Conservation (phyloP, 495 filamentous ascomycete genomes). For the Lasiosphaeria miniovina region DNA sequence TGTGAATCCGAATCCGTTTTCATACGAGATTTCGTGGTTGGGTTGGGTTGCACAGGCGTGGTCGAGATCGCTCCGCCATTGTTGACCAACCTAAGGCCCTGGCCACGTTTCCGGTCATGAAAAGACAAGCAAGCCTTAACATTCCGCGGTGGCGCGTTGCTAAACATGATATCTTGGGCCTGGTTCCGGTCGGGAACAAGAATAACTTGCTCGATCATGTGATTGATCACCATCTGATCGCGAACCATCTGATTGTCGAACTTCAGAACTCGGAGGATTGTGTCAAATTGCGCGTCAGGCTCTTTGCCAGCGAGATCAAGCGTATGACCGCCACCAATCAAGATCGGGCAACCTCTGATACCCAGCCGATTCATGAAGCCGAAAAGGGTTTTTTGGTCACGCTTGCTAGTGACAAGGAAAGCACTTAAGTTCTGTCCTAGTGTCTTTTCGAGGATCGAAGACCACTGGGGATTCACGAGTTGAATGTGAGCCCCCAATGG, state of each 20-base stretch:
- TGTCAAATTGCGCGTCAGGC: constrained; percentile 68
- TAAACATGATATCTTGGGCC: constrained; percentile 68
- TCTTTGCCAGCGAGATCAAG: constrained; percentile 67
- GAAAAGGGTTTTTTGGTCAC: constrained; percentile 62
- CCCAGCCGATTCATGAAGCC: constrained; percentile 58
- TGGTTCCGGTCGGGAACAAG: constrained; percentile 65
- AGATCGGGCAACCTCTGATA: constrained; percentile 54
- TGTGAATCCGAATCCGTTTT: constrained; percentile 72
- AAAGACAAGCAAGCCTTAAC: constrained; percentile 69
- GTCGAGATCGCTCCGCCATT: constrained; percentile 43
- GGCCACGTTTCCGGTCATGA: constrained; percentile 52
- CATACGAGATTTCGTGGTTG: constrained; percentile 61
- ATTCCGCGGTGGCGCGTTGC: constrained; percentile 58
- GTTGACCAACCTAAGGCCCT: constrained; percentile 62
- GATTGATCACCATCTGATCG: constrained; percentile 77
- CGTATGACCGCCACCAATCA: constrained; percentile 58
- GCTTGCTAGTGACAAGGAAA: constrained; percentile 77
- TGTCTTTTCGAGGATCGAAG: constrained; percentile 71
- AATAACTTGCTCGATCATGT: constrained; percentile 79
- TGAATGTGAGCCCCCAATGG: constrained; percentile 76
- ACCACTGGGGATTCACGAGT: constrained; percentile 78
- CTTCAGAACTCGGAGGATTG: constrained; percentile 74
- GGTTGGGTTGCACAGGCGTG: constrained; percentile 28
- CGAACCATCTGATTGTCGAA: constrained; percentile 76
- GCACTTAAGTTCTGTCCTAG: constrained; percentile 62